Percentiles rank a stretch among this genome's conserved stretches.
These are phyloP conservation scores for Tulasnella sp. DNA, from an alignment of 768 basidiomycete species.

Conservation along the genomic window DNA sequence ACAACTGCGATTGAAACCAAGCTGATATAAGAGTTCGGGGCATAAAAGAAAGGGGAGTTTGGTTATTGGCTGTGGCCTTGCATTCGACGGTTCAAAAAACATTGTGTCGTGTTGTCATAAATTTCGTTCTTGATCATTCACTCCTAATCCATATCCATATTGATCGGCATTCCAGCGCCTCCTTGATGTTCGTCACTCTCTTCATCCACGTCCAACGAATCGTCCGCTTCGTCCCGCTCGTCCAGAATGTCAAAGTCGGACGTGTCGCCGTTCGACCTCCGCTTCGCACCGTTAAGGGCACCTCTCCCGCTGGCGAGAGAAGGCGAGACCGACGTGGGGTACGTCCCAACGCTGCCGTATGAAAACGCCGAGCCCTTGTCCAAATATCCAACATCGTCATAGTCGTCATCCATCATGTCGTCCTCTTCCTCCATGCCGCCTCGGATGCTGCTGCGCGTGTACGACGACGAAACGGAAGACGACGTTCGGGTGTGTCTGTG, in stretches of 20 bases:
- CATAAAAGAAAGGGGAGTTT: not conserved
- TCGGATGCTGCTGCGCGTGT: constrained; percentile 20
- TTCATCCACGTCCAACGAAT: constrained; percentile 17
- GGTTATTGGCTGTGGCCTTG: not conserved
- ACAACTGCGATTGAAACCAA: not conserved
- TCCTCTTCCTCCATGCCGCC: constrained; percentile 25
- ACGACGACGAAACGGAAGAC: constrained; percentile 21
- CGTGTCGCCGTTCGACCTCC: constrained; percentile 9
- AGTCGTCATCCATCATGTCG: constrained; percentile 26
- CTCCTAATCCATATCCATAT: constrained; percentile 21
- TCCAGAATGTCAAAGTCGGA: constrained; percentile 13
- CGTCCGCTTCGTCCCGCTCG: constrained; percentile 24
- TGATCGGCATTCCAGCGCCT: constrained; percentile 25
- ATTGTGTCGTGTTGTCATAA: not conserved
- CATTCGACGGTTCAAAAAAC: not conserved
- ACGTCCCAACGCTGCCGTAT: not conserved
- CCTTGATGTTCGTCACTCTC: constrained; percentile 20
- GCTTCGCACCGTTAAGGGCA: not conserved
- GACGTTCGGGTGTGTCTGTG: constrained; percentile 20
- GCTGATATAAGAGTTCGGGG: not conserved
- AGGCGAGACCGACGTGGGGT: not conserved
- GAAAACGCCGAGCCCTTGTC: not conserved
- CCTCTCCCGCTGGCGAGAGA: not conserved
- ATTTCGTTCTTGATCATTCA: not conserved
- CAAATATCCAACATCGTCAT: constrained; percentile 26